Evolutionary conservation across 2,329 filamentous ascomycete species (phyloP), one percentile per base, ranked within the genome.

Genomic region (Sarocladiaceae sp.): DNA sequence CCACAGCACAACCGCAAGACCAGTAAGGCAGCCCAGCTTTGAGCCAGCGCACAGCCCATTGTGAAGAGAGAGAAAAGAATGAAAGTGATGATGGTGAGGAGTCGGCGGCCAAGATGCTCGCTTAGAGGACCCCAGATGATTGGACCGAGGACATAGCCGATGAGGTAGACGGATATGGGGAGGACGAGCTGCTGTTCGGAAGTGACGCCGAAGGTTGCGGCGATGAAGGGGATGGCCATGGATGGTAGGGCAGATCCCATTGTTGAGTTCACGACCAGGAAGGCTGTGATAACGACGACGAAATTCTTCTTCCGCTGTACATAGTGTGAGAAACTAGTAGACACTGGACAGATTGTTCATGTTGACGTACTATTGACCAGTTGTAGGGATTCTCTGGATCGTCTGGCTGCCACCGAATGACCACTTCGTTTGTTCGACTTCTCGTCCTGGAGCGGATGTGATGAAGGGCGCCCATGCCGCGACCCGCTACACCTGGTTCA

Each of bases 211-310:
- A 82, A 87, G 51, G 82, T 68, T 3, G 61, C 56, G 3, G 72
- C 65, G 37, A 85, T 82, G 43, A 69, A 73, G 2, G 73, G 68
- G 2, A 80, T 70, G 12, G 78, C 78, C 58, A 82, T 82, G 45
- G 78, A 78, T 1, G 82, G 79, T 4, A 87, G 66, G 0, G 80
- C 70, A 33, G 76, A 83, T 2, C 76, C 77, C 62, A 86, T 76
- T 9, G 82, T 85, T 20, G 74, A 80, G 58, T 87, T 87, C 56
- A 84, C 67, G 33, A 85, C 80, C 44, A 74, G 69, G 50, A 74
- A 57, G 62, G 80, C 77, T 2, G 73, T 72, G 1, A 75, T 68
- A 20, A 76, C 54, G 2, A 82, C 55, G 5, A 85, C 69, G 29
- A 66, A 62, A 2, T 62, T 50, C 55, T 85, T 85, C 53, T 70